These are phyloP conservation scores for Solanum hybrid DNA, from an alignment of 305 asterid species.

Conservation along the genomic window DNA sequence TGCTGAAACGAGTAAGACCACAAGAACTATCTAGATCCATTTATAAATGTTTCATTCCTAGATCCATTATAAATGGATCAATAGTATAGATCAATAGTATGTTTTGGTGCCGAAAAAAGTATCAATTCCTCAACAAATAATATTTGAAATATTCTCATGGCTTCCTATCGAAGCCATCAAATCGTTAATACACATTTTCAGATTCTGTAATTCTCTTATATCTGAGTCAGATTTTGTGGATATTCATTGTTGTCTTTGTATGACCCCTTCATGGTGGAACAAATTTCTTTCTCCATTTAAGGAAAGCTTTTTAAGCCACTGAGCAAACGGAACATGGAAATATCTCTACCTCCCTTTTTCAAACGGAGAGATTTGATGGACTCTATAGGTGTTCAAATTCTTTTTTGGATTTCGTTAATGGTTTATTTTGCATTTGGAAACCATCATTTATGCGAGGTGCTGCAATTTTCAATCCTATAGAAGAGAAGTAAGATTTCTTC, in stretches of 20 bases:
- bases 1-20: background rate
- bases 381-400: background rate
- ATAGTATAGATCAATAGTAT: background rate
- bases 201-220: background rate
- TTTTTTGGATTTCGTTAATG: background rate
- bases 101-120: background rate
- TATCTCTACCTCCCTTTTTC: background rate
- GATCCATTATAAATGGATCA: background rate
- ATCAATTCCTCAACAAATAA: background rate
- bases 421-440: background rate
- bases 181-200: background rate
- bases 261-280: background rate
- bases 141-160: background rate
- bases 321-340: background rate
- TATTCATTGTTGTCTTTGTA: no score
- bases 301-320: background rate
- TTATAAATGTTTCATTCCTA: background rate
- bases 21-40: background rate
- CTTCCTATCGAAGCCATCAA: background rate
- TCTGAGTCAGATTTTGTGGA: background rate
- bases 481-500: background rate
- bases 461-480: background rate
- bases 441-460: background rate
- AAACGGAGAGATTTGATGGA: background rate
- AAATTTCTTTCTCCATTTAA: background rate